Evolutionary conservation across 2,329 filamentous ascomycete genomes (phyloP), one percentile per base, ranked within the genome.

Genomic region (Zarea fungicola): DNA sequence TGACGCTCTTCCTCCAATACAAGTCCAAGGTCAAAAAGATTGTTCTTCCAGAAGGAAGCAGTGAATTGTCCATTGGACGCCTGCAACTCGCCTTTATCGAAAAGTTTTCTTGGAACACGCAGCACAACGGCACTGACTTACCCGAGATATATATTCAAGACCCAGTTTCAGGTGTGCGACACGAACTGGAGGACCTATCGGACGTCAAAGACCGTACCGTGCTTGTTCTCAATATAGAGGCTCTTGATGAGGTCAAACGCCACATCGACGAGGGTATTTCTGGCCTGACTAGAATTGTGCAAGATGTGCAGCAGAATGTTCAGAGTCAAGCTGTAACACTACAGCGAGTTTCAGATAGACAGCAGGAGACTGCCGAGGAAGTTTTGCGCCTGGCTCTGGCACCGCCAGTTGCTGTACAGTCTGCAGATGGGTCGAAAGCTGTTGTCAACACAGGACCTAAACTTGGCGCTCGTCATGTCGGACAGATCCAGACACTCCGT

Each of bases 131-230:
- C 7, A 81, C 83, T 13, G 93, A 99, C 63, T 71, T 99, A 39
- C 93, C 93, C 0, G 93, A 99, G 59, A 97, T 99, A 14, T 96
- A 99, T 65, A 93, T 99, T 14, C 93, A 99, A 65, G 93, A 99
- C 64, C 86, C 91, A 0, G 80, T 96, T 3, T 97, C 93, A 8
- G 93, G 93, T 1, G 87, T 99, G n/a, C 85, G 93, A 14, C 92
- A 99, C 65, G 93, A 99, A 69, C 72, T 99, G 21, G 93, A 99
- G 65, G 93, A 99, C 62, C 74, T 99, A 25, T 81, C 76, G 16
- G 93, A 99, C 62, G 87, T 99, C 60, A 96, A 95, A 68, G 93
- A 99, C 64, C 82, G 92, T 25, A 90, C 90, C 2, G 93, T 99
- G 1, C 75, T 99, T n/a, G 95, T 93, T 0, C 73, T 99, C 35